These are phyloP conservation scores for Debaryomycetaceae sp. DNA, from an alignment of 1,139 yeast species.

Conservation along the genomic window DNA sequence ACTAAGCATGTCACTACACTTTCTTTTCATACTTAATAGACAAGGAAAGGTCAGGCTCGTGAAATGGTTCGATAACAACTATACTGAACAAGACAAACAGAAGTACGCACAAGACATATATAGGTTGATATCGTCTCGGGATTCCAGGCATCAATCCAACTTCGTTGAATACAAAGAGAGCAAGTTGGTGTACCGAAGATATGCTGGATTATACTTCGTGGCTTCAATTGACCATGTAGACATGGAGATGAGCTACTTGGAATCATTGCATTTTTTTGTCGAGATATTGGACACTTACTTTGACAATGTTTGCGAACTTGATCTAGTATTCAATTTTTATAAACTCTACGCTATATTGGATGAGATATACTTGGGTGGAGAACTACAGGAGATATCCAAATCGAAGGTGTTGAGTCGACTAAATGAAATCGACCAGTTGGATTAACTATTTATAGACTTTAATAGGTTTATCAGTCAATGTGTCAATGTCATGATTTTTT, in stretches of 20 bases:
- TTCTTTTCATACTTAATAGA: constrained; percentile 76
- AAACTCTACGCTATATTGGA: constrained; percentile 69
- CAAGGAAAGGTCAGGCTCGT: constrained; percentile 91
- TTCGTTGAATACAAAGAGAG: constrained; percentile 72
- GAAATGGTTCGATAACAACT: constrained; percentile 62
- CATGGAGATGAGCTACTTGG: constrained; percentile 77
- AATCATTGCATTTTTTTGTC: constrained; percentile 83
- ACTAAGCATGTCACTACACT: constrained; percentile 65
- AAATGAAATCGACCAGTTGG: constrained; percentile 45
- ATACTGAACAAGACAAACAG: constrained; percentile 45
- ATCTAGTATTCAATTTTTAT: constrained; percentile 77
- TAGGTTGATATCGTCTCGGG: constrained; percentile 75
- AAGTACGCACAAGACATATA: constrained; percentile 70
- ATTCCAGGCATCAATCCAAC: constrained; percentile 77
- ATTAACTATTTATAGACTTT: constrained; percentile 10
- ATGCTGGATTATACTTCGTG: constrained; percentile 88
- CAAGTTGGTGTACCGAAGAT: constrained; percentile 81
- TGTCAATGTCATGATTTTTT: constrained; percentile 10
- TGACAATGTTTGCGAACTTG: constrained; percentile 91
- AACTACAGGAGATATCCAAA: constrained; percentile 71
- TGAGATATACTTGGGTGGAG: constrained; percentile 77
- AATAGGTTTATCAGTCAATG: constrained; percentile 13
- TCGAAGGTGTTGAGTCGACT: constrained; percentile 53
- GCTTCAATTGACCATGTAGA: constrained; percentile 73
- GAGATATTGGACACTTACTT: constrained; percentile 86